Evolutionary conservation across 1,284 basidiomycete genomes (phyloP), one percentile per base, ranked within the genome.

Genomic region (Ustilago crameri): DNA sequence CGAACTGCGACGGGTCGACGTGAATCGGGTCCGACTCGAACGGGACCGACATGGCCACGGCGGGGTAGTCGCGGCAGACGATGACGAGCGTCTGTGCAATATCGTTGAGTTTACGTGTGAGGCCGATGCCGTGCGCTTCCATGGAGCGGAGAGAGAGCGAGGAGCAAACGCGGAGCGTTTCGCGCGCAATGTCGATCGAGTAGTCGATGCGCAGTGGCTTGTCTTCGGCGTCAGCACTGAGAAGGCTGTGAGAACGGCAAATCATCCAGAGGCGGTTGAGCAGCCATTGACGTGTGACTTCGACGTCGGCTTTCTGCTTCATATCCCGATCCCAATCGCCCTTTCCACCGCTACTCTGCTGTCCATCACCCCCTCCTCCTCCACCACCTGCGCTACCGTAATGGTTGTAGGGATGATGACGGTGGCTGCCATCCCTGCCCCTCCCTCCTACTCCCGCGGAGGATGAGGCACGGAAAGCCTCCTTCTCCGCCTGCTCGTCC

Each of bases 91-190:
- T 78, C 22, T 71, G 68, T 7, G 76, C 76, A 18, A 78, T 75
- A 46, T 78, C 76, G 62, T 76, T 76, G 26, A 78, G 55, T 41
- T 78, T 78, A 5, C 72, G 49, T 8, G 72, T 69, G 14, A 76
- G 47, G 2, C 76, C 76, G 26, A 78, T 70, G 10, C 76, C 76
- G 38, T 78, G 76, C 34, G 74, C 76, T 43, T 78, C 76, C 76
- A 78, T 78, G 17, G 62, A 53, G 2, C 68, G 47, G 14, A 76
- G 51, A 12, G 60, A 55, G 10, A 78, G 60, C 23, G 60, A 58
- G 55, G 73, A 70, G 64, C 76, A 78, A 7, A 78, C 64, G 3
- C 71, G 56, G n/a, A 75, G 40, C 20, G 68, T 75, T 42, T 71
- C 63, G n/a, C 74, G 54, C 3, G 76, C 76, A 30, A 78, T 73